Conservation (phyloP, 1,284 basidiomycete genomes). For the Rhodotorula mucilaginosa region DNA sequence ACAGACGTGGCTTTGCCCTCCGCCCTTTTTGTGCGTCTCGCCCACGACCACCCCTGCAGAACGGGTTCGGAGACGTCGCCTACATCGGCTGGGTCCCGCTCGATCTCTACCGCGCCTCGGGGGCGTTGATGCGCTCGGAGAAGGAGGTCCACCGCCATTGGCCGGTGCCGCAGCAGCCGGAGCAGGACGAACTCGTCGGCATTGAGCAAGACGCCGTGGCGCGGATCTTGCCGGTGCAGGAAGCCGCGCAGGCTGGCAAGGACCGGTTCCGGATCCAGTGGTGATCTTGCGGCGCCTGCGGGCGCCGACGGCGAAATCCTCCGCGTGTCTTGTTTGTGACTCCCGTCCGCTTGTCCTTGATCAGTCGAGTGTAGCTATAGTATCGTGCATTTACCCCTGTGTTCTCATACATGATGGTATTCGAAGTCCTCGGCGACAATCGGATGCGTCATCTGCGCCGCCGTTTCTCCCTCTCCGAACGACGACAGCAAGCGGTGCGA, state of each 20-base stretch:
- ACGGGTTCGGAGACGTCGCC: conserved; percentile 38
- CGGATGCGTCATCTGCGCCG: neutral
- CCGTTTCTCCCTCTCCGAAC: neutral
- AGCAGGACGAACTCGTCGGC: conserved; percentile 44
- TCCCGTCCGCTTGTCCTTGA: neutral
- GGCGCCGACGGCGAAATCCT: too few species aligned
- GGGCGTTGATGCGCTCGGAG: conserved; percentile 27
- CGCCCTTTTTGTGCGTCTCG: too few species aligned
- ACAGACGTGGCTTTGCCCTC: neutral
- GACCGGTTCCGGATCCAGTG: conserved; percentile 9
- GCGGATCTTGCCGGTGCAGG: neutral
- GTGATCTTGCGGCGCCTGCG: neutral
- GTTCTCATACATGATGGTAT: neutral
- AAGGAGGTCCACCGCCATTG: conserved; percentile 31
- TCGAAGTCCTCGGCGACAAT: neutral
- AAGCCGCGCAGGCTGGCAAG: neutral
- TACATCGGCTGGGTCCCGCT: conserved; percentile 37
- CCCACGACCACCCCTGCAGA: neutral
- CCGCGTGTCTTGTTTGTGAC: neutral
- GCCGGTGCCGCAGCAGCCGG: conserved; percentile 38
- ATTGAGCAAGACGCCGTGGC: conserved; percentile 46
- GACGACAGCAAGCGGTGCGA: neutral
- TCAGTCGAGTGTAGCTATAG: neutral
- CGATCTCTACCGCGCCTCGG: conserved; percentile 31
- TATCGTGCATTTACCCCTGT: neutral